Base-by-base conservation (phyloP, 352 stramenopile species). In the Plasmopara halstedii region DNA sequence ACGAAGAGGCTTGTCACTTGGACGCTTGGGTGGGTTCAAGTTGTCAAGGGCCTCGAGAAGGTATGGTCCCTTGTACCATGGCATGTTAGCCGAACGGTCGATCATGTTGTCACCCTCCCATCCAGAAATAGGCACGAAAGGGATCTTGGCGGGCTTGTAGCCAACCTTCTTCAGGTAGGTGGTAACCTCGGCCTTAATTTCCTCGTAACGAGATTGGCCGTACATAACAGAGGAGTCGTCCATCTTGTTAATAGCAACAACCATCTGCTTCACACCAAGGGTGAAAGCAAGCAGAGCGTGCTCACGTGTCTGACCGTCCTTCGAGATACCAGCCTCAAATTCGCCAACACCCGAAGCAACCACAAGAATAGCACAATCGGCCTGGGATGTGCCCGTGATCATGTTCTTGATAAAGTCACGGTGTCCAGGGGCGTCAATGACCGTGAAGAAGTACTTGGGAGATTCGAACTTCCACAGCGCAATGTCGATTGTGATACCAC, bases 401-500 rank as follows among this genome's bases (percentile, higher is more conserved):
- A 98, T 99, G 74, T 99, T 99, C 89, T 99, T 98, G 72, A 99
- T 98, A 74, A 98, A 99, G 68, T 98, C 95, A 67, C 91, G 81
- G 76, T 99, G 94, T 25, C 95, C 96, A 32, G 97, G 97, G 33
- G 92, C 85, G 83, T 99, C 96, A 70, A 99, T 98, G 46, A 99
- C 82, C 42, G 95, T 99, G 70, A 97, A 98, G 68, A 93, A 71
- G 79, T 91, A 98, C 62, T 98, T 97, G 39, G 83, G 63, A 18
- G 95, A 96, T 75, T 98, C 85, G 73, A 99, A 98, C 70, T 98
- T 98, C 83, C 88, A 98, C 54, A 98, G 62, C 23, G 94, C 79
- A 70, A 98, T 97, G 64, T 99, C 93, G 69, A 99, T 99, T 42
- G 73, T 98, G 67, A 98, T 97, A 77, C 95, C 95, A 63, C 92